Base-by-base conservation (phyloP, 2,329 filamentous ascomycete species). In the Sporothrix mexicana region DNA sequence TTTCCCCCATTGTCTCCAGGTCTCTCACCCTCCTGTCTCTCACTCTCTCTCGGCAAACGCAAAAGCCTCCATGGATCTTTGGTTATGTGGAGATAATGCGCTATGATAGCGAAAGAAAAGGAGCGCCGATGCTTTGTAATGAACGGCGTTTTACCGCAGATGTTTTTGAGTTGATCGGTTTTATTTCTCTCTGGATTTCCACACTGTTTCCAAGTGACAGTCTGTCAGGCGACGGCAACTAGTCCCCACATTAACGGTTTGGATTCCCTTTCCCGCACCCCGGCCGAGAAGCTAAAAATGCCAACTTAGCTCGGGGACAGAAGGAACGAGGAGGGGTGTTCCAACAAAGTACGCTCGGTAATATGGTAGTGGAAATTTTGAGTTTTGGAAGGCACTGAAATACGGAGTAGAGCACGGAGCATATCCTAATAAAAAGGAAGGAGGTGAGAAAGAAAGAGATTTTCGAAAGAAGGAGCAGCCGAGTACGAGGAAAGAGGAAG, bases 221-320 rank as follows among this genome's bases (percentile, higher is more conserved):
- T 4, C 30, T 36, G 30, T 36, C 59, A n/a, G 59, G 17, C 36
- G n/a, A 36, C 20, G 51, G 59, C 59, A 64, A n/a, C 3, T 10
- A 55, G 67, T 43, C 49, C 30, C 68, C 68, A 70, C 66, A 57
- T 41, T 36, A 55, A 23, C 66, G 51, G 36, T 45, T 57, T 45
- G 53, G 30, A 9, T 17, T 57, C 51, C 49, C 30, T 51, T 47
- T 61, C 20, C 53, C 55, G 53, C 53, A 36, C 17, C 53, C 53
- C 53, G 68, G 36, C 68, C 68, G 68, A 70, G 68, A 70, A 49
- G 67, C 67, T 69, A 69, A 57, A 17, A 53, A 55, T 59, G 67
- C 30, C 57, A 55, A 57, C 36, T 69, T 59, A 59, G n/a, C 17
- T 55, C 30, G 10, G 66, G 49, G 20, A 30, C 6, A 30, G 45